These are phyloP conservation scores for Psilocybe cyanescens DNA, from an alignment of 768 basidiomycete species.

Conservation along the genomic window DNA sequence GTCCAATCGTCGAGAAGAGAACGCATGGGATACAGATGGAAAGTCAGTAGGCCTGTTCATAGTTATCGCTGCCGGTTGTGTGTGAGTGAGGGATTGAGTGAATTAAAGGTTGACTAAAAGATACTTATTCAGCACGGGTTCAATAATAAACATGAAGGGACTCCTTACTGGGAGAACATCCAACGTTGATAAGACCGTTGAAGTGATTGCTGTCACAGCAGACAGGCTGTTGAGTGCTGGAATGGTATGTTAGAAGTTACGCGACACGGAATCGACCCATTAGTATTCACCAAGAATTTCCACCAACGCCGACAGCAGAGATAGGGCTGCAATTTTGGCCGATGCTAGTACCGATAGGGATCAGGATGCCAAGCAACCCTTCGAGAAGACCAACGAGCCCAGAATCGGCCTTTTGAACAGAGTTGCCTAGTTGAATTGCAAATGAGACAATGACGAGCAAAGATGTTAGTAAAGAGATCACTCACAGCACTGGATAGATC, in stretches of 20 bases:
- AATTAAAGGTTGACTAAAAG: conserved; percentile 25
- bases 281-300: conserved; percentile 33
- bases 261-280: background rate
- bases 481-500: conserved; percentile 47
- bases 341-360: conserved; percentile 26
- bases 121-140: background rate
- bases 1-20: conserved; percentile 12
- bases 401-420: conserved; percentile 22
- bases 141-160: background rate
- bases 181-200: conserved; percentile 46
- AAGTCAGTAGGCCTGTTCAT: conserved; percentile 4
- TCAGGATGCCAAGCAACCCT: conserved; percentile 35
- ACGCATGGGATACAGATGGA: background rate
- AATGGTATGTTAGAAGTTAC: background rate
- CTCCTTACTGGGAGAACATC: conserved; percentile 46
- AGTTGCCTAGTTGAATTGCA: conserved; percentile 28
- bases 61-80: conserved; percentile 1
- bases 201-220: conserved; percentile 51
- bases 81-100: background rate
- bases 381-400: conserved; percentile 21
- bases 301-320: conserved; percentile 32
- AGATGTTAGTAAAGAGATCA: background rate
- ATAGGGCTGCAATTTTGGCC: conserved; percentile 43
- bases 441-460: background rate
- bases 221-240: conserved; percentile 42